These are phyloP conservation scores for Arctium lappa DNA, from an alignment of 129 eudicot species.

Conservation along the genomic window DNA sequence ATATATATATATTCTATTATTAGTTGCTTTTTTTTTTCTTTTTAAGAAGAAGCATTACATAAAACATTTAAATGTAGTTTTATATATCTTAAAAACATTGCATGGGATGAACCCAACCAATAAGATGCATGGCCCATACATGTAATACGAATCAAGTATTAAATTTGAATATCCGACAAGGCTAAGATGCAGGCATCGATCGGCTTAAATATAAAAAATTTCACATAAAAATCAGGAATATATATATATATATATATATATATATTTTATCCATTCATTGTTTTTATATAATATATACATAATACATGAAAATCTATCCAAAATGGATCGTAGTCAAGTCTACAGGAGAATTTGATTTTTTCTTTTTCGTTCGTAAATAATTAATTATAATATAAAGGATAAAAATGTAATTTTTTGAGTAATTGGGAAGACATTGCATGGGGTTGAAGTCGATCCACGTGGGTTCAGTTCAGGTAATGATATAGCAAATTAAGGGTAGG, in stretches of 20 bases:
- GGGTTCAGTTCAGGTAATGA: constrained; percentile 7
- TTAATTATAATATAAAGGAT: neutral
- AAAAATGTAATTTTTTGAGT: neutral
- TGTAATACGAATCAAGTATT: neutral
- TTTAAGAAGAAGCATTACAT: too few relatives aligned
- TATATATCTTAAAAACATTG: constrained; percentile 11
- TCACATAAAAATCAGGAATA: neutral
- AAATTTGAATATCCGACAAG: neutral
- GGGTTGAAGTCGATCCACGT: constrained; percentile 31
- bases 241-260: too few relatives aligned
- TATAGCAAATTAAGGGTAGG: constrained; percentile 12
- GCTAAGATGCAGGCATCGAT: neutral
- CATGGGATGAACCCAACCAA: neutral
- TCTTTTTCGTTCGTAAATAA: too few relatives aligned
- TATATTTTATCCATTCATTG: too few relatives aligned
- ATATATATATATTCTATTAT: too few relatives aligned
- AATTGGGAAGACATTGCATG: neutral
- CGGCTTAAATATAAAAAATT: too few relatives aligned
- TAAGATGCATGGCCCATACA: neutral
- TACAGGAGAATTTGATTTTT: neutral
- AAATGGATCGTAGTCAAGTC: neutral
- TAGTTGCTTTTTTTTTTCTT: neutral
- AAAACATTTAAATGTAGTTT: neutral
- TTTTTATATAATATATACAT: too few relatives aligned
- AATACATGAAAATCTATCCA: neutral